Evolutionary conservation across 2,329 filamentous ascomycete genomes (phyloP), one percentile per base, ranked within the genome.

Genomic region (Ilyonectria sp.): DNA sequence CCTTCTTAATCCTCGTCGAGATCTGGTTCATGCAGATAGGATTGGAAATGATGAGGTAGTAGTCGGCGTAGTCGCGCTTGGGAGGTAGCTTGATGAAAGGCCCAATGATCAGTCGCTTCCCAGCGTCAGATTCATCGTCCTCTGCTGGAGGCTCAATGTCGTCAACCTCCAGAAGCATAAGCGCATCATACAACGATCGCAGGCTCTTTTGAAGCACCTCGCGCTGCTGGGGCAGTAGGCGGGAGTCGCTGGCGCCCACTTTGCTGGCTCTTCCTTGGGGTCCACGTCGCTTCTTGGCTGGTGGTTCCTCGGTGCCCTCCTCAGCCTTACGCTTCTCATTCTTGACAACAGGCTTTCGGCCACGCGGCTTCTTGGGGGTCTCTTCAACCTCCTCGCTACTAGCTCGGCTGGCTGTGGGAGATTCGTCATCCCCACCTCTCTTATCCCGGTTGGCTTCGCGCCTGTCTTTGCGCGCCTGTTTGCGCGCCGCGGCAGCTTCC

Each of bases 1-100:
- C 94, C 82, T 94, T 95, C 85, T 97, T 98, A 84, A 99, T 97
- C 86, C 94, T 95, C 79, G 92, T 93, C 79, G 94, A 91, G 77
- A 99, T 97, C 79, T 94, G 91, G 74, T 97, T 96, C 93, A 98
- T 97, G 78, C 93, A 95, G 77, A 99, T 98, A 0, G 96, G 96
- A 61, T 91, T 92, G 78, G 92, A 90, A 79, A 99, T 99, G 80
- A 98, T 90, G 78, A 95, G 84, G 80, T 98, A 99, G 84, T 99
- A 99, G 79, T 98, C 95, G 29, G 94, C 93, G 78, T 97, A 99
- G 67, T 95, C 91, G 66, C 92, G 91, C 84, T 94, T 97, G 46
- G 94, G 92, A 1, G 95, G 95, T 35, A 98, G 86, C 77, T 96
- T 95, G 80, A 98, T 89, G 81, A 99, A 99, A 0, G 95, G 95